Evolutionary conservation across 1,284 basidiomycete genomes (phyloP).

Genomic region (Fomitopsis schrenkii): DNA sequence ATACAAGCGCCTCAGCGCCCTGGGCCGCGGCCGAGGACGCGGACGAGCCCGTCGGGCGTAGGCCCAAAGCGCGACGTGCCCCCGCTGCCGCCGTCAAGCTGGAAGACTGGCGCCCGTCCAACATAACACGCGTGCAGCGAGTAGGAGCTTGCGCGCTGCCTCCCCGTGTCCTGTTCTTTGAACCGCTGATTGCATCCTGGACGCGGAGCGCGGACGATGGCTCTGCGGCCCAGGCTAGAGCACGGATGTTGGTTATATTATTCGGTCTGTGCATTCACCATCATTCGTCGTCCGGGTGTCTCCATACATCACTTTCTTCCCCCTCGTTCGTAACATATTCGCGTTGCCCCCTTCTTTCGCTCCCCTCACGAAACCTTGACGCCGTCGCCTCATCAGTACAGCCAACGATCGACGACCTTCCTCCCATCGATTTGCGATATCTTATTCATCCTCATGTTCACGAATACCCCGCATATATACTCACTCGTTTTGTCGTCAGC

Average conservation of each 20-base stretch:
- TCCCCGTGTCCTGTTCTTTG: neutral
- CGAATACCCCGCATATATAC: neutral
- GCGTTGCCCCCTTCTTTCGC: neutral
- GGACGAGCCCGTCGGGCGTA: constrained; percentile 48
- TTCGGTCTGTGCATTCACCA: neutral
- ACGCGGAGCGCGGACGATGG: neutral
- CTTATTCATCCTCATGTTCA: neutral
- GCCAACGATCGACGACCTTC: neutral
- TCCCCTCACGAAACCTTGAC: neutral
- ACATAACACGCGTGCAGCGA: constrained; percentile 5
- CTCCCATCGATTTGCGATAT: neutral
- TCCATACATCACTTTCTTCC: neutral
- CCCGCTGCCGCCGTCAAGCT: constrained; percentile 56
- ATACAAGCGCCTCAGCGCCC: constrained; percentile 14
- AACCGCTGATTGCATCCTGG: neutral
- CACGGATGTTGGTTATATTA: neutral
- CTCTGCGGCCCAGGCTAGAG: neutral
- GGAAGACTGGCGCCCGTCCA: constrained; percentile 35
- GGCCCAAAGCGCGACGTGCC: constrained; percentile 19
- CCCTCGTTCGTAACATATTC: neutral
- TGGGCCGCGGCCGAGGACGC: constrained; percentile 42
- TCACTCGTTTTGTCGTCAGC: neutral
- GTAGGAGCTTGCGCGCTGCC: neutral
- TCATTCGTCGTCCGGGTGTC: neutral
- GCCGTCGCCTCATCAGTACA: neutral